These are phyloP conservation scores for Suillus subluteus DNA, from an alignment of 768 basidiomycete genomes.

Conservation along the genomic window DNA sequence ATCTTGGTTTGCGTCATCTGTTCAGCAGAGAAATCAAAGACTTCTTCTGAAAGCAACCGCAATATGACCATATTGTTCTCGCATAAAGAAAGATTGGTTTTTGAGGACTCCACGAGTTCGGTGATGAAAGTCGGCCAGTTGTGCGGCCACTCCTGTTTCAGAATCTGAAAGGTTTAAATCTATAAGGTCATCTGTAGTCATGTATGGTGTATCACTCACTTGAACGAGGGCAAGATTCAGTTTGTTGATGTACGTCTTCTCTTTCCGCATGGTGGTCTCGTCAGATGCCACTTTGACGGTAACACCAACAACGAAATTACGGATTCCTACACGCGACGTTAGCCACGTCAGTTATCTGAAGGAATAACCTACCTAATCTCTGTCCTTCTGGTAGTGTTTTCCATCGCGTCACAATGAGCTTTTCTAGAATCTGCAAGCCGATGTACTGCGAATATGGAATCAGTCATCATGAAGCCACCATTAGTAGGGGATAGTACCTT, in stretches of 20 bases:
- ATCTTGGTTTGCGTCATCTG: constrained; percentile 98
- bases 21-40: constrained; percentile 98
- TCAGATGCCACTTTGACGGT: constrained; percentile 94
- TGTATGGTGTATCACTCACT: constrained; percentile 45
- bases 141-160: constrained; percentile 99
- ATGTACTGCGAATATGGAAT: constrained; percentile 68
- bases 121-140: constrained; percentile 98
- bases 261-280: constrained; percentile 83
- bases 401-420: constrained; percentile 93
- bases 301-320: constrained; percentile 93
- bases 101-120: constrained; percentile 96
- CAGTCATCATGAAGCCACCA: constrained; percentile 13
- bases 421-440: constrained; percentile 95
- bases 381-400: constrained; percentile 94
- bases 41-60: constrained; percentile 95
- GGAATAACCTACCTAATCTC: constrained; percentile 66
- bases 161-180: constrained; percentile 58
- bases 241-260: constrained; percentile 96
- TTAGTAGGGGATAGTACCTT: constrained; percentile 54
- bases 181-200: constrained; percentile 7
- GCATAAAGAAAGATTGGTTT: constrained; percentile 93
- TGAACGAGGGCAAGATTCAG: constrained; percentile 95
- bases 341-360: constrained; percentile 16
- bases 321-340: constrained; percentile 63
- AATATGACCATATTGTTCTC: constrained; percentile 99